Conservation (phyloP, 306 rosid genomes). For the Cyamopsis tetragonoloba region DNA sequence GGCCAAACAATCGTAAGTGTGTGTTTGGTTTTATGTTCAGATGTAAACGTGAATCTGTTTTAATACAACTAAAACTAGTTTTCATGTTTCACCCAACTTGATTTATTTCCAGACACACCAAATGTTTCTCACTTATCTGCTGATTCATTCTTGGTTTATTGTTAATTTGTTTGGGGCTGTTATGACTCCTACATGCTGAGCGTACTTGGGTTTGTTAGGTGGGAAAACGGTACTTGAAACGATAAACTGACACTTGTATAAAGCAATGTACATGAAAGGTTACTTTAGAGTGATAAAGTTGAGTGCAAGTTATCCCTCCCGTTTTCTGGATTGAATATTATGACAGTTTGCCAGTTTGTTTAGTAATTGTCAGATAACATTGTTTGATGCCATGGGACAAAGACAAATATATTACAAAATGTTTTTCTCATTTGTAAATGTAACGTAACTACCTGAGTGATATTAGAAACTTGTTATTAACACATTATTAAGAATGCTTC, state of each 20-base stretch:
- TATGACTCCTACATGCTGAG: neutral
- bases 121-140: no score
- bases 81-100: no score
- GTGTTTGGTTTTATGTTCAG: neutral
- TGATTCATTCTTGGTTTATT: neutral
- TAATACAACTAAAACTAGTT: no score
- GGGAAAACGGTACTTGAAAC: neutral
- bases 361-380: neutral
- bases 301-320: neutral
- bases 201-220: neutral
- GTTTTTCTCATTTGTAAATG: neutral
- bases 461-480: neutral
- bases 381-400: neutral
- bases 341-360: neutral
- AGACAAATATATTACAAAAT: neutral
- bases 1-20: neutral
- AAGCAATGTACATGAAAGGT: neutral
- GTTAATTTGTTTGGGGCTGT: neutral
- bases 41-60: no score
- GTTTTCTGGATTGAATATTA: neutral
- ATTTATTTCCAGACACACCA: no score
- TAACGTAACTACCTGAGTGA: neutral
- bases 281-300: neutral
- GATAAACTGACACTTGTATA: neutral
- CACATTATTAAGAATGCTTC: neutral